Conservation (phyloP, 2,329 filamentous ascomycete species). For the Fusarium sp. region DNA sequence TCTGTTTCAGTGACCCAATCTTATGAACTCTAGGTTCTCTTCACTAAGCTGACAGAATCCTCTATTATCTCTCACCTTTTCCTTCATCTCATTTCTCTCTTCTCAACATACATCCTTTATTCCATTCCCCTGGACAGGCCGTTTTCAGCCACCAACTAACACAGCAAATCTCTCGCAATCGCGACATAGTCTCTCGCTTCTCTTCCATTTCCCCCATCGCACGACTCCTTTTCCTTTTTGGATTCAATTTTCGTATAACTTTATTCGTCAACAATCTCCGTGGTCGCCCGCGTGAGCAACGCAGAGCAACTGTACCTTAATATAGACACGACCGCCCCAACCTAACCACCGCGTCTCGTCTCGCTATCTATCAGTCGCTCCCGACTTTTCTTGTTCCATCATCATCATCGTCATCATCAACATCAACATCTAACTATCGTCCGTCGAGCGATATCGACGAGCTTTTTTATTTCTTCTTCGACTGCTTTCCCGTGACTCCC, state of each 20-base stretch:
- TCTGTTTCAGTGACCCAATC: slow-evolving; percentile 36
- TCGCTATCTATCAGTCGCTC: slow-evolving; percentile 5
- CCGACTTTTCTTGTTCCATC: slow-evolving; percentile 17
- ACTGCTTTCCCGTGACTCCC: slow-evolving; percentile 52
- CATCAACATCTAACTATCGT: slow-evolving; percentile 9
- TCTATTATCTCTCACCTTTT: slow-evolving; percentile 25
- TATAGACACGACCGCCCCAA: slow-evolving; percentile 32
- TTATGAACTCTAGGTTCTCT: slow-evolving; percentile 13
- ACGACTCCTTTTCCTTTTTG: slow-evolving; percentile 28
- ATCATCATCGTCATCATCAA: too few relatives aligned
- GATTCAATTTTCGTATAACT: slow-evolving; percentile 24
- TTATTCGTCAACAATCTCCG: slow-evolving; percentile 18
- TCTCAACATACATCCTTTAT: slow-evolving; percentile 38
- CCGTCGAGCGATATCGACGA: slow-evolving; percentile 33
- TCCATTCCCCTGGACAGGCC: slow-evolving; percentile 11
- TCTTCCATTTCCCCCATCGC: slow-evolving; percentile 20
- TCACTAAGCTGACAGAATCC: neutral
- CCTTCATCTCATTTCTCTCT: slow-evolving; percentile 38
- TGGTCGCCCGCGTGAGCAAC: slow-evolving; percentile 30
- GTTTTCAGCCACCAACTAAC: slow-evolving; percentile 31
- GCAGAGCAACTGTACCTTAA: slow-evolving; percentile 9
- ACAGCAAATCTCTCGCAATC: slow-evolving; percentile 25
- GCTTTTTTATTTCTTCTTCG: slow-evolving; percentile 18
- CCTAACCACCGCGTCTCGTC: slow-evolving; percentile 35
- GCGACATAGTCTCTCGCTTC: slow-evolving; percentile 38